phyloP scores from a whole-genome alignment of 2,329 filamentous ascomycete species.

The Exophiala calicioides region DNA sequence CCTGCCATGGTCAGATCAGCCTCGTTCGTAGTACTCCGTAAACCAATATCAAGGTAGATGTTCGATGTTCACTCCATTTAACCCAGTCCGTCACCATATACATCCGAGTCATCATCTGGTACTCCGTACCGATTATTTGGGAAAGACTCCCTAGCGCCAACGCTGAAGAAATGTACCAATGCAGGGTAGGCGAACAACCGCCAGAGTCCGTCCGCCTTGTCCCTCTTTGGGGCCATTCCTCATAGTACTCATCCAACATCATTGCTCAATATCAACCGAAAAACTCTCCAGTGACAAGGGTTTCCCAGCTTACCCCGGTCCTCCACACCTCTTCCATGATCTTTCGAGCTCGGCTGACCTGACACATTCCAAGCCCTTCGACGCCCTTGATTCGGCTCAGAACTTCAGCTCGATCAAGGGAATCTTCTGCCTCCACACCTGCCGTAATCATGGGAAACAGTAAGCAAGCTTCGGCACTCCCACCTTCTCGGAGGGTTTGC shows the following conservation, averaged over 20 bases:
- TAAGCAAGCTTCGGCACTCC: slow-evolving; percentile 71
- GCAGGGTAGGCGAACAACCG: neutral
- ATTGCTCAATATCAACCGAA: slow-evolving; percentile 55
- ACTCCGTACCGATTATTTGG: neutral
- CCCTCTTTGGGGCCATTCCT: neutral
- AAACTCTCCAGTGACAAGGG: slow-evolving; percentile 63
- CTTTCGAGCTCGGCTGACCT: slow-evolving; percentile 64
- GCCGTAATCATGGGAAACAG: slow-evolving; percentile 83
- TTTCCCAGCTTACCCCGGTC: slow-evolving; percentile 68
- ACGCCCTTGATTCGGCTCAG: slow-evolving; percentile 66
- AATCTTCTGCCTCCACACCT: slow-evolving; percentile 68
- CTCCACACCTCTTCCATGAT: slow-evolving; percentile 72
- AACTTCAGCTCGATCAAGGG: slow-evolving; percentile 60
- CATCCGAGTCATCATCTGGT: too few species aligned
- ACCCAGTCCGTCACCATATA: too few species aligned
- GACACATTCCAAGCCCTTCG: slow-evolving; percentile 74
- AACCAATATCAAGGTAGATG: too few species aligned
- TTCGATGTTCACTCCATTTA: too few species aligned
- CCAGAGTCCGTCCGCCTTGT: neutral
- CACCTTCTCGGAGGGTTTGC: slow-evolving; percentile 62
- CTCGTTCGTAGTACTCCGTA: too few species aligned
- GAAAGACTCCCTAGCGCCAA: slow-evolving; percentile 11
- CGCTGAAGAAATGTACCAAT: slow-evolving; percentile 15
- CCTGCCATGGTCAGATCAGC: too few species aligned
- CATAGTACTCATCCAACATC: neutral